Evolutionary conservation across 1,284 basidiomycete species (phyloP), one percentile per base, ranked within the genome.

Genomic region (Cystobasidium slooffiae): DNA sequence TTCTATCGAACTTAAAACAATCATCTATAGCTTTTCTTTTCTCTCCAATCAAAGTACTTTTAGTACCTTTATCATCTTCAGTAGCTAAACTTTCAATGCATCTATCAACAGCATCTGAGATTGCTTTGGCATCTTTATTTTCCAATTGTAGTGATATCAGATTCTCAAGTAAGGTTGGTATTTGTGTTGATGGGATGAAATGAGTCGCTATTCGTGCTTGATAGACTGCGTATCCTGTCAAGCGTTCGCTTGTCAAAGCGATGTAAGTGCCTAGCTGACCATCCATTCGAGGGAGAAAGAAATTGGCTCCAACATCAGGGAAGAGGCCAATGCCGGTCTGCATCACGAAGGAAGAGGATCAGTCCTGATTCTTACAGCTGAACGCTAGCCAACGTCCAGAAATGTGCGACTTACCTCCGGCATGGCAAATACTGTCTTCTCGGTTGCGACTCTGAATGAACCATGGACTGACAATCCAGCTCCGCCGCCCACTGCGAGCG

Each of bases 371-470:
- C 55, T 44, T n/a, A 20, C 24, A 20, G 64, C 20, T 18, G 18
- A 18, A n/a, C 31, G 4, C 8, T 10, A 22, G 6, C 41, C 37
- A 12, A 39, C 14, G 39, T 7, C 9, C 55, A n/a, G 24, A 5
- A 31, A 1, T 31, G 31, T 31, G 9, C 9, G 10, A 63, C 70
- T 46, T n/a, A 79, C 79, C 67, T 97, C 94, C 44, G 97, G 97
- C 96, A 99, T 99, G n/a, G 94, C 91, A 81, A 95, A 92, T 0
- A 87, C 77, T 0, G 96, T 97, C 59, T 91, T 91, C 82, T 97
- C 94, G 3, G 97, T 98, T 2, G 95, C 95, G 74, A 99, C 87
- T 76, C 97, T 87, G 84, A 99, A 94, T 0, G 90, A 88, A 3
- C 94, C 95, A 76, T 92, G 89, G n/a, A 91, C 88, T 43, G 89